Percentiles rank a stretch among this genome's conserved stretches.
Evolutionary conservation across 768 basidiomycete species (phyloP).

Genomic region (Amanita brunnescens): DNA sequence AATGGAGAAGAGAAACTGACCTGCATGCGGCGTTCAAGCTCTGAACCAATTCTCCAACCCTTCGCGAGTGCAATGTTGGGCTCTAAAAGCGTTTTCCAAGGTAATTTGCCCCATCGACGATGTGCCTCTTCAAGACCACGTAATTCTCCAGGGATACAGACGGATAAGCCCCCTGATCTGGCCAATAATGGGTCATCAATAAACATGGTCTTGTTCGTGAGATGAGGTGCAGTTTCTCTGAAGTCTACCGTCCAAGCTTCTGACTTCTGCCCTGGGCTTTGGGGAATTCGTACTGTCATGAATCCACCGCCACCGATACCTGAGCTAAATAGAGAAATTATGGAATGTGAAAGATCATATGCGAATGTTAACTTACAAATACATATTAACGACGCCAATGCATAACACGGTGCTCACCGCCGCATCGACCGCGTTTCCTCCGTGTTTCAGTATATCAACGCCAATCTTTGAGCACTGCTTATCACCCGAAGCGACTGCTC

Average conservation of each 20-base stretch:
- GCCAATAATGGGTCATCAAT: constrained; percentile 41
- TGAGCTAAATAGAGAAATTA: constrained; percentile 36
- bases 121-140: constrained; percentile 82
- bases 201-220: constrained; percentile 76
- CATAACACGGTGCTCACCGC: constrained; percentile 76
- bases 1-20: constrained; percentile 24
- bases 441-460: constrained; percentile 62
- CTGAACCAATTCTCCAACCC: constrained; percentile 73
- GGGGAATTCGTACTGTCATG: constrained; percentile 72
- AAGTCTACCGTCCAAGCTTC: constrained; percentile 76
- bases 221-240: constrained; percentile 75
- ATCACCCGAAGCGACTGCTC: constrained; percentile 89
- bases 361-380: constrained; percentile 48
- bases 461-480: constrained; percentile 81
- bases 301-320: constrained; percentile 90
- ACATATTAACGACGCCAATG: constrained; percentile 80
- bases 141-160: constrained; percentile 90
- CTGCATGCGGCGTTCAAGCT: constrained; percentile 66
- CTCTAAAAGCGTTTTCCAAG: constrained; percentile 71
- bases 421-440: constrained; percentile 90
- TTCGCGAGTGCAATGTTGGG: constrained; percentile 68
- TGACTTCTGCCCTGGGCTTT: constrained; percentile 28
- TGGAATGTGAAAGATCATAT: neutral
- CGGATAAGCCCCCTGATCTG: constrained; percentile 68
- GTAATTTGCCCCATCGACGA: constrained; percentile 68